A percentile compares a stretch with the other conserved stretches of the same genome.
Evolutionary conservation across 192 early-diverging fungal species (phyloP).

Genomic region (Coemansia sp.): DNA sequence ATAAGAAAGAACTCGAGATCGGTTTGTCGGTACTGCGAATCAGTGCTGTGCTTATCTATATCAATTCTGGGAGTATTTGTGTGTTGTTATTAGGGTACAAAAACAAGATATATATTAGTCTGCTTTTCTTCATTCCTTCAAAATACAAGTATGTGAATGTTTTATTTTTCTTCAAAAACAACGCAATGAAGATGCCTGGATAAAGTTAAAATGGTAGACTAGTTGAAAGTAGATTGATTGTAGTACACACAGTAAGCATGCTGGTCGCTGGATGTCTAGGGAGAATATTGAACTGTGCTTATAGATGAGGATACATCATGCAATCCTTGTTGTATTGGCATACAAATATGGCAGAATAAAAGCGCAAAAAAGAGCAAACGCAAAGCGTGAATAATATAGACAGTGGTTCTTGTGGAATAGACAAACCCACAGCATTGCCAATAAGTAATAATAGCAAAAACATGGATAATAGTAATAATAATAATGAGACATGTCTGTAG

Average conservation of each 20-base stretch:
- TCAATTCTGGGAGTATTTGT: neutral
- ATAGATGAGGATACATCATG: neutral
- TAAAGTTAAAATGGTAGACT: neutral
- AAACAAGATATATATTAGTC: neutral
- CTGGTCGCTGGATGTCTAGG: too few relatives aligned
- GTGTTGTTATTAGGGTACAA: neutral
- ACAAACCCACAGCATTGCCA: neutral
- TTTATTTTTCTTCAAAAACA: neutral
- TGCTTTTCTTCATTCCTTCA: neutral
- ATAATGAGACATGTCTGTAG: neutral
- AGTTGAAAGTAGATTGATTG: neutral
- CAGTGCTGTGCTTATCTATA: conserved; percentile 1
- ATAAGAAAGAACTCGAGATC: conserved; percentile 4
- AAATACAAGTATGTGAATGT: neutral
- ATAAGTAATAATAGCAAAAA: neutral
- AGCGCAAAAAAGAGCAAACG: neutral
- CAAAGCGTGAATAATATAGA: neutral
- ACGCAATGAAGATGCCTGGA: neutral
- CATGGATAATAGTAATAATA: too few relatives aligned
- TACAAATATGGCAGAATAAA: neutral
- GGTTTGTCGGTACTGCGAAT: neutral
- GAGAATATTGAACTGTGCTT: neutral
- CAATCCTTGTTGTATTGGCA: neutral
- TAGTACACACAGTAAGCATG: too few relatives aligned
- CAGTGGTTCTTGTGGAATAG: neutral